A percentile compares a stretch with the other conserved stretches of the same genome.
These are phyloP conservation scores for Wickerhamomyces sp. DNA, from an alignment of 1,139 yeast species.

Conservation along the genomic window DNA sequence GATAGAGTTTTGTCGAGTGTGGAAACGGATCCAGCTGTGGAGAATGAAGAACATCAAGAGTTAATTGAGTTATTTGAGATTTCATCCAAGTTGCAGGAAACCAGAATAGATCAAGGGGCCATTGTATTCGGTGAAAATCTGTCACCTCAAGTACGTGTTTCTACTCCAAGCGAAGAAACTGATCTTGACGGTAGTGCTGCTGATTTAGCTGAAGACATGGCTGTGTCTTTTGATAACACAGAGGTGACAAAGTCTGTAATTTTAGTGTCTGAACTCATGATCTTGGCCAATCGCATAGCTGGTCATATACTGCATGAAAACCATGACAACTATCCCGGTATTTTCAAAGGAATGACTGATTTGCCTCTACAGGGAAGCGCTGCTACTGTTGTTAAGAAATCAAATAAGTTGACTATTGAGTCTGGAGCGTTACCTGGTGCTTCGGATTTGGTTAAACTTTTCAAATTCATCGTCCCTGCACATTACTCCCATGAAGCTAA, in stretches of 20 bases:
- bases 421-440: constrained; percentile 22
- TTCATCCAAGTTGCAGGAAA: constrained; percentile 27
- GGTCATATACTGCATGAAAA: constrained; percentile 41
- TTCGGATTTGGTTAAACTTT: constrained; percentile 32
- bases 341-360: constrained; percentile 47
- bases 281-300: constrained; percentile 61
- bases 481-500: constrained; percentile 34
- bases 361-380: constrained; percentile 29
- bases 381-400: constrained; percentile 21
- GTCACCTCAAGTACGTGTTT: constrained; percentile 16
- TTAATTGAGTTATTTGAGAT: constrained; percentile 30
- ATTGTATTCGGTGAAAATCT: constrained; percentile 31
- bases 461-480: constrained; percentile 37
- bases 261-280: constrained; percentile 80
- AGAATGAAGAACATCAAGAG: constrained; percentile 26
- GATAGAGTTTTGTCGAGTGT: constrained; percentile 32
- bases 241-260: constrained; percentile 37
- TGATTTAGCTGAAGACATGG: constrained; percentile 11
- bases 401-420: constrained; percentile 23
- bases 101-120: constrained; percentile 31
- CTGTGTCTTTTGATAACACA: constrained; percentile 22
- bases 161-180: constrained; percentile 8
- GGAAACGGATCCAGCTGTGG: background rate
- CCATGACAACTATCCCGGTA: constrained; percentile 45
- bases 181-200: constrained; percentile 3